Base-by-base conservation (phyloP, 805 yeast genomes). In the Zygoascus tannicola region DNA sequence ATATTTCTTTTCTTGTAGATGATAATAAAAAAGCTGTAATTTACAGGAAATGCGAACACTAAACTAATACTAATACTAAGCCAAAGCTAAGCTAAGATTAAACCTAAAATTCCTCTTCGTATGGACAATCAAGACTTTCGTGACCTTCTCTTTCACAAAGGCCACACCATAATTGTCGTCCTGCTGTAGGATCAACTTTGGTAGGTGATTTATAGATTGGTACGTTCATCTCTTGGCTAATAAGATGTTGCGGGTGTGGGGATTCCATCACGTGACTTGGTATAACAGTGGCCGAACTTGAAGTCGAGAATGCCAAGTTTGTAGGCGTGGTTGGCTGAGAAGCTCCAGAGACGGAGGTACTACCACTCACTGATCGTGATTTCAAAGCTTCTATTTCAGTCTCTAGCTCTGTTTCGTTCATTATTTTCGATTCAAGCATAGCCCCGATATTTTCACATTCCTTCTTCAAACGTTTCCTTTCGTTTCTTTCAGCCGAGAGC, bases 101-200 rank as follows among this genome's bases (percentile, higher is more conserved):
- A n/a, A n/a, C n/a, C n/a, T 54, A 73, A 50, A 71, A 75, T 50
- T 76, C 81, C 51, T 75, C 74, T 52, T 81, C 94, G 58, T 76
- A 86, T 0, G 96, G 96, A 63, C 98, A 90, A 44, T 86, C 86
- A 23, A 80, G 69, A 50, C 92, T 82, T 39, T 78, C 80, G 58
- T 90, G 98, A 0, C 97, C 98, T 37, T 76, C 79, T 44, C 85
- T 68, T 60, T 90, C 97, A 65, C 98, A 90, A 43, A 86, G 68
- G 0, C 94, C 95, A 65, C 98, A 90, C 95, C 96, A 90, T 49
- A 76, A 71, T 22, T 66, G 66, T 36, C 88, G 71, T 1, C 95
- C 95, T 2, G 76, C 77, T 0, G 87, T 70, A 0, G 88, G 82
- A 58, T 85, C 92, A 12, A 63, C 56, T 18, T 63, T 60, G 1